A percentile compares a stretch with the other conserved stretches of the same genome.
Conservation (phyloP, 305 asterid genomes). For the Caryopteris hybrid region DNA sequence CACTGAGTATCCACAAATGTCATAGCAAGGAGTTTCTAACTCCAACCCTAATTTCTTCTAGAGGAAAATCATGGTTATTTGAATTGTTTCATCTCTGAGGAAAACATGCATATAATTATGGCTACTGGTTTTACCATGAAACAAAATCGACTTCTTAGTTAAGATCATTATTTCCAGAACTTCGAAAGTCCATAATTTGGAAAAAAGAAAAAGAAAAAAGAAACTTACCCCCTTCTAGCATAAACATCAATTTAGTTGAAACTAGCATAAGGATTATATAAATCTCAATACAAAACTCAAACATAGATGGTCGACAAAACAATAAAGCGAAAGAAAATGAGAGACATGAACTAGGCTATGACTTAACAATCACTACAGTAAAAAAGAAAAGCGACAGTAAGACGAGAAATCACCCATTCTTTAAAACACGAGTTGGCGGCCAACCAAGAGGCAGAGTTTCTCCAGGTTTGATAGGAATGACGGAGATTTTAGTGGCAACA, state of each 20-base stretch:
- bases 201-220: too few species aligned
- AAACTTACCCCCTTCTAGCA: neutral
- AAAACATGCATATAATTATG: neutral
- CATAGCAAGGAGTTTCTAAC: neutral
- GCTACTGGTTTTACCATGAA: neutral
- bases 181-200: too few species aligned
- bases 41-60: neutral
- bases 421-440: conserved; percentile 43
- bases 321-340: neutral
- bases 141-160: too few species aligned
- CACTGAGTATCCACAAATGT: neutral
- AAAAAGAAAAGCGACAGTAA: neutral
- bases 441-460: conserved; percentile 47
- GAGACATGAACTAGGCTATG: neutral
- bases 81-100: neutral
- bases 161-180: too few species aligned
- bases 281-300: too few species aligned
- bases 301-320: too few species aligned
- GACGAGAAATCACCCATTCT: conserved; percentile 43
- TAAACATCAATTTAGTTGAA: neutral
- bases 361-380: neutral
- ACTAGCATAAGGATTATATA: too few species aligned
- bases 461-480: conserved; percentile 29
- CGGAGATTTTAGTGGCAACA: conserved; percentile 65
- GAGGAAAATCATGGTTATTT: neutral